These are phyloP conservation scores for Candida corydali DNA, from an alignment of 805 yeast species.

Conservation along the genomic window DNA sequence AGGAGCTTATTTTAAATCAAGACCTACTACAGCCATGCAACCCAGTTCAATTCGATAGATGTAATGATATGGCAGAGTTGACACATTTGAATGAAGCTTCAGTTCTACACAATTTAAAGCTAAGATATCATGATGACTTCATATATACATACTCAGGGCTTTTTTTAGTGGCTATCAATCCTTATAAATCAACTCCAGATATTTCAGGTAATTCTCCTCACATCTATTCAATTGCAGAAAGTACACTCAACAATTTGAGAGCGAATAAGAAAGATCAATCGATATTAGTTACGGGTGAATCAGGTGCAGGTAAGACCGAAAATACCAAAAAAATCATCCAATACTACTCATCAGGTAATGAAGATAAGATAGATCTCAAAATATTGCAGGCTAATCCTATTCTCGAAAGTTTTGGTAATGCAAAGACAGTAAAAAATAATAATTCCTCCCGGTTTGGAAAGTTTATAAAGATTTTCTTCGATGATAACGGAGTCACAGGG, in stretches of 20 bases:
- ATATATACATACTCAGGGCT: conserved; percentile 95
- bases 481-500: conserved; percentile 64
- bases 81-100: conserved; percentile 94
- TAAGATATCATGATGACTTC: conserved; percentile 71
- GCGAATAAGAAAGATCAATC: conserved; percentile 75
- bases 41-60: conserved; percentile 85
- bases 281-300: conserved; percentile 95
- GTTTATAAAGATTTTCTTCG: conserved; percentile 82
- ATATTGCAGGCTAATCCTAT: conserved; percentile 94
- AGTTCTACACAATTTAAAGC: conserved; percentile 77
- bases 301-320: conserved; percentile 99
- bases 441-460: conserved; percentile 97
- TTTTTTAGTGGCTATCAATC: conserved; percentile 92
- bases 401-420: conserved; percentile 93
- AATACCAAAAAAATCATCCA: conserved; percentile 93
- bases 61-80: conserved; percentile 92
- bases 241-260: conserved; percentile 73
- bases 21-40: conserved; percentile 61
- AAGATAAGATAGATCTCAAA: conserved; percentile 64
- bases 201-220: conserved; percentile 61
- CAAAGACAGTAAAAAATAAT: conserved; percentile 90
- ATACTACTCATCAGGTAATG: conserved; percentile 61
- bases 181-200: conserved; percentile 64
- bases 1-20: conserved; percentile 38
- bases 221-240: conserved; percentile 80